Evolutionary conservation across 306 rosid species (phyloP).

Genomic region (Coriaria nepalensis): DNA sequence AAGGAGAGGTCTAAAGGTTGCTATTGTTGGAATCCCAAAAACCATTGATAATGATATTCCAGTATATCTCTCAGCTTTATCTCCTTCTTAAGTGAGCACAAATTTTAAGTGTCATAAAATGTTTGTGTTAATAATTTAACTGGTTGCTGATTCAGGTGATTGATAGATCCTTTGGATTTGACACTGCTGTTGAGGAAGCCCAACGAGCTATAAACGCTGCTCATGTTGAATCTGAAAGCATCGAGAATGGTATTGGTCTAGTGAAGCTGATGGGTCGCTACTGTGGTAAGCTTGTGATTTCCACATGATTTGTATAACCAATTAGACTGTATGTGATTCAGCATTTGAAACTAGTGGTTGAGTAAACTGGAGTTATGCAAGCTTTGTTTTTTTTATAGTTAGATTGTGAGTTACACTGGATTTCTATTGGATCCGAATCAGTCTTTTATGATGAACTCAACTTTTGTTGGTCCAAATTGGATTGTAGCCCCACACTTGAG

Average conservation of each 20-base stretch:
- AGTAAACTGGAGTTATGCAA: no score
- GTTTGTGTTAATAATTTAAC: slow-evolving; percentile 3
- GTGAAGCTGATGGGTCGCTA: slow-evolving; percentile 95
- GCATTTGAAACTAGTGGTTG: no score
- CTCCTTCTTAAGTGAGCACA: background rate
- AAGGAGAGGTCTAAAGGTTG: slow-evolving; percentile 83
- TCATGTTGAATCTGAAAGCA: slow-evolving; percentile 82
- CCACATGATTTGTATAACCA: background rate
- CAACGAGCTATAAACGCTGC: slow-evolving; percentile 99
- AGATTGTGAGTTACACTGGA: no score
- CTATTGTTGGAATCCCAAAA: slow-evolving; percentile 84
- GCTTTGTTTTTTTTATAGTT: no score
- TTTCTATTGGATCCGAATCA: no score
- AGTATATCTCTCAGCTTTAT: slow-evolving; percentile 24
- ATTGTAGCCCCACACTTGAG: no score
- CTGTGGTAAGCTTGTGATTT: slow-evolving; percentile 49
- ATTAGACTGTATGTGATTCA: background rate
- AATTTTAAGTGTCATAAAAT: slow-evolving; percentile 1
- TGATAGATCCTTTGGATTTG: slow-evolving; percentile 88
- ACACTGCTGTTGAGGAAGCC: slow-evolving; percentile 98
- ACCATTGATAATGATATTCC: slow-evolving; percentile 94
- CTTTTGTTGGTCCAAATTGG: no score
- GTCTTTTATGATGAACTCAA: no score
- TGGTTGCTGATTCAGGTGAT: slow-evolving; percentile 44
- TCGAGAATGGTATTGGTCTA: slow-evolving; percentile 83